phyloP scores from a whole-genome alignment of 371 early-diverging fungal genomes.

The Apophysomyces variabilis region DNA sequence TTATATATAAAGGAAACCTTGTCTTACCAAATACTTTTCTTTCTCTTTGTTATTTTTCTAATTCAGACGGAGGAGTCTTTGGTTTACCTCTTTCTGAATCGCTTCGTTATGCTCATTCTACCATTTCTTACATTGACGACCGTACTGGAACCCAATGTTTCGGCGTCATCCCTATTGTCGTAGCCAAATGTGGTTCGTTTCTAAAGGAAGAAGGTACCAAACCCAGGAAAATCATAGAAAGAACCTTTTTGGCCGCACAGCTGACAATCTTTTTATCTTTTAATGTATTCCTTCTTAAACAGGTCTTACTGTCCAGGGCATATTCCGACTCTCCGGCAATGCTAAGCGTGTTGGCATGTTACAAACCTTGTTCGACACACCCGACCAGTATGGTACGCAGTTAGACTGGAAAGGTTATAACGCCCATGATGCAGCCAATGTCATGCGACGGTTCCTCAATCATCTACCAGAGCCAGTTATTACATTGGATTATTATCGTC shows the following conservation, averaged over 20 bases:
- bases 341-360: constrained; percentile 62
- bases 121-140: constrained; percentile 41
- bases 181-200: constrained; percentile 61
- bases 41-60: not conserved
- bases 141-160: constrained; percentile 29
- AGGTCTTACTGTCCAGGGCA: constrained; percentile 53
- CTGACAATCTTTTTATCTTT: not conserved
- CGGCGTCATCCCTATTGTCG: constrained; percentile 56
- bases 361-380: constrained; percentile 60
- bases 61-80: constrained; percentile 41
- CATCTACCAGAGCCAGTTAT: constrained; percentile 67
- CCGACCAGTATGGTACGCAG: constrained; percentile 55
- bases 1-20: constrained; percentile 2
- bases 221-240: not conserved
- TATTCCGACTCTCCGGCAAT: constrained; percentile 69
- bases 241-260: not conserved
- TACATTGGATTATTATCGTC: constrained; percentile 51
- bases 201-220: constrained; percentile 58
- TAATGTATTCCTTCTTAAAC: not conserved
- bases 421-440: constrained; percentile 69
- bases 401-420: constrained; percentile 63
- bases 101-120: constrained; percentile 40
- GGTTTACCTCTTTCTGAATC: constrained; percentile 43
- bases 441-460: constrained; percentile 69
- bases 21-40: not conserved